Evolutionary conservation across 1,139 yeast genomes (phyloP), one percentile per base, ranked within the genome.

Genomic region (Candida glucosophila): DNA sequence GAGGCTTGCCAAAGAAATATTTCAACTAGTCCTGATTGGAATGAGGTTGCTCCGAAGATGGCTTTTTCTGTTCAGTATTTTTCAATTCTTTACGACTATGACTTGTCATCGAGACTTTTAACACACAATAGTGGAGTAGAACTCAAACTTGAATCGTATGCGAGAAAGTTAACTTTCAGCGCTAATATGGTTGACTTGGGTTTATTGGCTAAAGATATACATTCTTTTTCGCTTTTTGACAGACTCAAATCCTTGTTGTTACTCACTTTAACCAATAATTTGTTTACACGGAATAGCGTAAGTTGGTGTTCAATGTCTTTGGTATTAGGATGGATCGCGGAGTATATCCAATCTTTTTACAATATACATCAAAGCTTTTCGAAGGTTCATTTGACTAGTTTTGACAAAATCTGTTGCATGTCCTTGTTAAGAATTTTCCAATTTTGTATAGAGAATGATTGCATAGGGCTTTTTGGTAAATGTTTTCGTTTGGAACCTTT

Each of bases 11-110:
- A 10, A 10, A 7, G 13, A 13, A 19, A 11, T 19, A 19, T n/a
- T 13, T 8, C 12, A 8, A 8, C 7, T 10, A 7, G 12, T 19
- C 12, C 12, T 7, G 21, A 8, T 16, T n/a, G 18, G n/a, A n/a
- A 10, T 19, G 7, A 11, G 13, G 9, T 6, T 19, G 12, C 12
- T 19, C 15, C 18, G 15, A 15, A 14, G 8, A 12, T 28, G 17
- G 24, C 23, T 4, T 14, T 22, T 15, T 10, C 23, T 4, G 44
- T 52, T 4, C 64, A 62, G 28, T 40, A 60, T 10, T 58, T 50
- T 29, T 44, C 63, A 4, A 49, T 62, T 4, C 30, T 63, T 13
- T 55, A 58, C 32, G 67, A 61, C 33, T 49, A 45, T 29, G 69
- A 58, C 20, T 36, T 62, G 6, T 34, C 56, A n/a, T 37, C 39